Conservation (phyloP, 2,329 filamentous ascomycete genomes). For the Nannizziopsis barbatae region DNA sequence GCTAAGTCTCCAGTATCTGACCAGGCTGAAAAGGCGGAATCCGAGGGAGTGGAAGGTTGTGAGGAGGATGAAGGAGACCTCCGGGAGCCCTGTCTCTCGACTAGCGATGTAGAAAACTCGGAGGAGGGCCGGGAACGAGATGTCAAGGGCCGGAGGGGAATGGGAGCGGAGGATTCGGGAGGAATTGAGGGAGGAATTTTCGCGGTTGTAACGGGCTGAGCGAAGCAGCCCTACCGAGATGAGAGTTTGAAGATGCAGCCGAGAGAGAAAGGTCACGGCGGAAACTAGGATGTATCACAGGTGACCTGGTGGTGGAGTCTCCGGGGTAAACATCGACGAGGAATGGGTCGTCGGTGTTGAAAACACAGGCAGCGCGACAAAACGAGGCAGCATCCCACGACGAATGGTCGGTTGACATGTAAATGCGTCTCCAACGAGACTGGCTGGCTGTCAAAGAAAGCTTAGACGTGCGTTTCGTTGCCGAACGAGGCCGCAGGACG, state of each 20-base stretch:
- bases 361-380: constrained; percentile 5
- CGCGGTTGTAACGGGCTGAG: constrained; percentile 62
- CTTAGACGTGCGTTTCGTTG: too few species aligned
- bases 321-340: constrained; percentile 7
- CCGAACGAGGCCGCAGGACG: not conserved
- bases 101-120: constrained; percentile 27
- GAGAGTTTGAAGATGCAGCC: not conserved
- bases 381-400: constrained; percentile 6
- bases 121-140: constrained; percentile 28
- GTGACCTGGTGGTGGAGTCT: constrained; percentile 9
- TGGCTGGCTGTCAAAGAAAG: not conserved
- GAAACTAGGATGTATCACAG: constrained; percentile 7
- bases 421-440: not conserved
- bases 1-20: constrained; percentile 91
- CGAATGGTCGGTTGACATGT: constrained; percentile 5
- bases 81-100: constrained; percentile 39
- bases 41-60: constrained; percentile 39
- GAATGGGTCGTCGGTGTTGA: not conserved
- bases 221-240: constrained; percentile 52
- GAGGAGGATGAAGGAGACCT: constrained; percentile 41
- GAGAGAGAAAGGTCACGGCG: constrained; percentile 3
- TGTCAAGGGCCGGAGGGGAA: constrained; percentile 67
- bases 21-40: constrained; percentile 70
- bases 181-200: constrained; percentile 72
- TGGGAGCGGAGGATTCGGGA: constrained; percentile 60